Conservation (phyloP, 1,284 basidiomycete species). For the Bondarzewia mesenterica region DNA sequence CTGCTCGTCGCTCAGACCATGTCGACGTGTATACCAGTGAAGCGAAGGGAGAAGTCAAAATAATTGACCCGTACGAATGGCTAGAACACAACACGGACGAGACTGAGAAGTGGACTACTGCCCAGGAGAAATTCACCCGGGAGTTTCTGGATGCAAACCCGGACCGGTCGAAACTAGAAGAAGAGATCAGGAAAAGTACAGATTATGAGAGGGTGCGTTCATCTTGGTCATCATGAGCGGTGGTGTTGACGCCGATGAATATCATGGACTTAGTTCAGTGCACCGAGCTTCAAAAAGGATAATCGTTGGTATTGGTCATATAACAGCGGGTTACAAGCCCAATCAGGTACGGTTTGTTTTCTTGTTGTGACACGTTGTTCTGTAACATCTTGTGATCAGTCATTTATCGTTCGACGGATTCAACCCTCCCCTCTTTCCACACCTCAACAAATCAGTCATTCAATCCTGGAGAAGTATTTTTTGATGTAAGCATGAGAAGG, state of each 20-base stretch:
- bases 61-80: constrained; percentile 71
- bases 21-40: constrained; percentile 65
- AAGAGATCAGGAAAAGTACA: constrained; percentile 52
- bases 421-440: constrained; percentile 43
- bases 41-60: constrained; percentile 46
- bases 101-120: constrained; percentile 55
- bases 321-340: constrained; percentile 65
- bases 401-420: constrained; percentile 59
- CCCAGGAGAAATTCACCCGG: constrained; percentile 56
- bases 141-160: constrained; percentile 53
- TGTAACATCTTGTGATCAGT: constrained; percentile 24
- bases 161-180: constrained; percentile 49
- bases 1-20: constrained; percentile 53
- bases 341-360: constrained; percentile 35
- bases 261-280: constrained; percentile 39
- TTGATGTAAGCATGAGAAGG: constrained; percentile 44
- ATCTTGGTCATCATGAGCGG: not conserved
- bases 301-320: constrained; percentile 73
- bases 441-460: constrained; percentile 20
- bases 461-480: constrained; percentile 58
- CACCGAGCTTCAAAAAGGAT: constrained; percentile 55
- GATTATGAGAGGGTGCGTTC: constrained; percentile 59
- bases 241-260: not conserved
- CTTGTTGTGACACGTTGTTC: not conserved
- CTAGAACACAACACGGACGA: constrained; percentile 55